Evolutionary conservation across 2,329 filamentous ascomycete genomes (phyloP).

Genomic region (Nigrospora oryzae): DNA sequence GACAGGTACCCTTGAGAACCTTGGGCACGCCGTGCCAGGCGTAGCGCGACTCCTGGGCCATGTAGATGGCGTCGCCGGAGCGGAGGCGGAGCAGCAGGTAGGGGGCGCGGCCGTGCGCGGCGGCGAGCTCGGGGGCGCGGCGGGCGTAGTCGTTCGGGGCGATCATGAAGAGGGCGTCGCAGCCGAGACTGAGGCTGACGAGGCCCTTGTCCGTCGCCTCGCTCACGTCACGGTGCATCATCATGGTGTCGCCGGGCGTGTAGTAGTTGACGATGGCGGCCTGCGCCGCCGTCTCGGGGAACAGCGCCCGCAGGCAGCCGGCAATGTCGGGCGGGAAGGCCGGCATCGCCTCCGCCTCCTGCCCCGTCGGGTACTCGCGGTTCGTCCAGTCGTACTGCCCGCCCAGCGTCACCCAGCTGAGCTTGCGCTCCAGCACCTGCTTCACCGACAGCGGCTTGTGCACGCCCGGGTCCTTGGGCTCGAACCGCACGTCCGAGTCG

Average conservation of each 20-base stretch:
- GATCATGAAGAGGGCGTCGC: conserved; percentile 82
- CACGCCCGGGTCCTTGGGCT: conserved; percentile 61
- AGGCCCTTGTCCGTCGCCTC: conserved; percentile 73
- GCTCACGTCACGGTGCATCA: conserved; percentile 88
- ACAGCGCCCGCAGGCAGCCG: conserved; percentile 57
- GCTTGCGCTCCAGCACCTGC: conserved; percentile 66
- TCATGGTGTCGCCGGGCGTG: conserved; percentile 81
- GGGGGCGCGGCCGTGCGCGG: conserved; percentile 26
- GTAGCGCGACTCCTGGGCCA: conserved; percentile 73
- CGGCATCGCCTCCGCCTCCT: conserved; percentile 45
- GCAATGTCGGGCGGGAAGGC: conserved; percentile 68
- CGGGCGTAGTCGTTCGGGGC: conserved; percentile 45
- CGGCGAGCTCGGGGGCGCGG: conserved; percentile 13
- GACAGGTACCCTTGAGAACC: conserved; percentile 72
- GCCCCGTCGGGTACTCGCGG: conserved; percentile 60
- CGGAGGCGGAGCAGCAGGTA: conserved; percentile 59
- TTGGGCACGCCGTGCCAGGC: conserved; percentile 96
- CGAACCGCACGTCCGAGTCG: conserved; percentile 44
- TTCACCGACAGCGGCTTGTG: conserved; percentile 66
- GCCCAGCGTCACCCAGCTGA: conserved; percentile 91
- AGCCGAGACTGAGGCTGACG: conserved; percentile 81
- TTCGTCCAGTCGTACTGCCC: conserved; percentile 96
- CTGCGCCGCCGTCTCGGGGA: conserved; percentile 70
- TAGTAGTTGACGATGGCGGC: conserved; percentile 95
- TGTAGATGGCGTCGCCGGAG: conserved; percentile 85